Base-by-base conservation (phyloP, 345 rosid genomes). In the Syzygium aqueum region DNA sequence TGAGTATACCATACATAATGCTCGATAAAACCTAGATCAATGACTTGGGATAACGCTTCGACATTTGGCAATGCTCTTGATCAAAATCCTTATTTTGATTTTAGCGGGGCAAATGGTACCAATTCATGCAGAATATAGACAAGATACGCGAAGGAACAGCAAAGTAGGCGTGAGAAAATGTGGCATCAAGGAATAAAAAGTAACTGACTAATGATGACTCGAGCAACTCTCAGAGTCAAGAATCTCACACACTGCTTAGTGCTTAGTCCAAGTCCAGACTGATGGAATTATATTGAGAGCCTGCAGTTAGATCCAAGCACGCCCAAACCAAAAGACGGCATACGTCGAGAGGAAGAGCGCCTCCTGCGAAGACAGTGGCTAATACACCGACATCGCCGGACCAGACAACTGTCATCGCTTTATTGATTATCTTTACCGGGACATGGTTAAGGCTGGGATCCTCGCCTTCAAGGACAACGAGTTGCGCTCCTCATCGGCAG, bases 1-100 rank as follows among this genome's bases (percentile, higher is more conserved):
- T 33, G 25, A 37, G 12, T 16, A 33, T 19, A 7, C 53, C 0
- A 3, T 0, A 0, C 37, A 28, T 0, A n/a, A 61, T 33, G 73
- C 37, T 3, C 73, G 12, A 19, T 9, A 73, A 19, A 73, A 17
- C 78, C 78, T 30, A 67, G 43, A 67, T 17, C 78, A 8, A 33
- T 13, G 23, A 67, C 12, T 33, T 1, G 78, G 78, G 46, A 33
- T 33, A 4, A 4, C 21, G 3, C 43, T 33, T 30, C 40, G 16
- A 65, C 37, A 15, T 65, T 65, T 7, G 77, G 28, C 37, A 17
- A 61, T 6, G 77, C 30, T 3, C 77, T 63, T 15, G 8, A 33
- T 63, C 77, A 67, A 67, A 30, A 27, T 27, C 67, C 67, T 27
- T 59, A 3, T 0, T 61, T 28, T n/a, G 73, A 61, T 61, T n/a